These are phyloP conservation scores for Clarireedia paspali DNA, from an alignment of 2,329 filamentous ascomycete genomes.

Conservation along the genomic window DNA sequence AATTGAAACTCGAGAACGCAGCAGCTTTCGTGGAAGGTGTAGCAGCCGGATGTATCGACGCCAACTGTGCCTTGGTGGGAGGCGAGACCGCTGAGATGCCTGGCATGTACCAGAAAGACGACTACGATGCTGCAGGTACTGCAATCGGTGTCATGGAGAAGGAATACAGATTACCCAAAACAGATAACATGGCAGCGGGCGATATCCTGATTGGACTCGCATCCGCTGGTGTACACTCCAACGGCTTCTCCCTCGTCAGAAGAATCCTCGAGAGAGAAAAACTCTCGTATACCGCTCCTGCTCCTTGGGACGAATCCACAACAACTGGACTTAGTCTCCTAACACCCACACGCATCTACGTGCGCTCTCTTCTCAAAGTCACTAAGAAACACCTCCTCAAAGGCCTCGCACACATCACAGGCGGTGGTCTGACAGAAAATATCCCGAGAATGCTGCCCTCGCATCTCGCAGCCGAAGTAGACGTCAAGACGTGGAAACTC, in stretches of 20 bases:
- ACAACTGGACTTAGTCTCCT: constrained; percentile 71
- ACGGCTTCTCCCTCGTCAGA: constrained; percentile 94
- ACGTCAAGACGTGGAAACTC: constrained; percentile 67
- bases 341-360: constrained; percentile 90
- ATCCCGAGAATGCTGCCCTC: constrained; percentile 86
- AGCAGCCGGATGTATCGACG: constrained; percentile 74
- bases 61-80: constrained; percentile 86
- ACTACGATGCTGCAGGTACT: constrained; percentile 89
- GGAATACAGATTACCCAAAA: constrained; percentile 66
- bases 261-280: constrained; percentile 72
- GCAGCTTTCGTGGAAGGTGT: constrained; percentile 88
- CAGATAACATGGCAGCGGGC: constrained; percentile 66
- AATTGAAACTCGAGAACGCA: constrained; percentile 69
- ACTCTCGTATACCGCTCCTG: constrained; percentile 61
- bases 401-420: constrained; percentile 94
- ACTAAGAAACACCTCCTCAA: constrained; percentile 62
- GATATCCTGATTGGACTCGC: constrained; percentile 81
- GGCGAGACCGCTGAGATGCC: constrained; percentile 99
- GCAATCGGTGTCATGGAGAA: constrained; percentile 76
- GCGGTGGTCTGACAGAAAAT: constrained; percentile 87
- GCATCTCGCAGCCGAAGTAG: constrained; percentile 71
- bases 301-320: constrained; percentile 64
- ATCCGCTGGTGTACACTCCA: constrained; percentile 87
- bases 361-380: constrained; percentile 67
- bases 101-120: constrained; percentile 73